A percentile compares a stretch with the other conserved stretches of the same genome.
phyloP scores from a whole-genome alignment of 805 yeast species.

The Candida parachauliodes region DNA sequence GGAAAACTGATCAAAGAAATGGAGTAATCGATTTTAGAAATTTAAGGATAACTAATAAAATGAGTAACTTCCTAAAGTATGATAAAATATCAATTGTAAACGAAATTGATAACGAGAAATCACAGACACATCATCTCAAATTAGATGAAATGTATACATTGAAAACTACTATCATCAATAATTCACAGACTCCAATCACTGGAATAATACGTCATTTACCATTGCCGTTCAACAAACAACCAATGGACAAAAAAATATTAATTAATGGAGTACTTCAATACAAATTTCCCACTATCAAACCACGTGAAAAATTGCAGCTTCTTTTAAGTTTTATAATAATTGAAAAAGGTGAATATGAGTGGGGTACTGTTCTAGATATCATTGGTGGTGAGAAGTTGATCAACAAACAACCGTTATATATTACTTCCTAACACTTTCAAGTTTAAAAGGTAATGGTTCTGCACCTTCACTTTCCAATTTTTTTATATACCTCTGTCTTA shows the following conservation, averaged over 20 bases:
- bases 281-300: slow-evolving; percentile 33
- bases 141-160: slow-evolving; percentile 52
- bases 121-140: slow-evolving; percentile 23
- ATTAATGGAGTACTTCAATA: slow-evolving; percentile 72
- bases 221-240: slow-evolving; percentile 28
- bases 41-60: slow-evolving; percentile 55
- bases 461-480: slow-evolving; percentile 73
- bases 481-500: slow-evolving; percentile 62
- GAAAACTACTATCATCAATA: slow-evolving; percentile 48
- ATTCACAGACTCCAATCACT: slow-evolving; percentile 33
- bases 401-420: slow-evolving; percentile 30
- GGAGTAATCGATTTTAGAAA: slow-evolving; percentile 70
- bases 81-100: slow-evolving; percentile 35
- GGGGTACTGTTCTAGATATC: slow-evolving; percentile 50
- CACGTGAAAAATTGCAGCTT: slow-evolving; percentile 41
- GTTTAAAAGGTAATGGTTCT: slow-evolving; percentile 29
- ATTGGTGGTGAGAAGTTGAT: slow-evolving; percentile 13
- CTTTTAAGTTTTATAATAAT: slow-evolving; percentile 60
- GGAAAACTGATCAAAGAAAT: slow-evolving; percentile 45
- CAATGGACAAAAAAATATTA: slow-evolving; percentile 54
- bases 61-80: slow-evolving; percentile 53
- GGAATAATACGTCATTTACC: slow-evolving; percentile 66
- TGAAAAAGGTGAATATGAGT: slow-evolving; percentile 77
- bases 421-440: slow-evolving; percentile 21
- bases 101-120: not conserved